Base-by-base conservation (phyloP, 306 rosid genomes). In the Begonia masoniana region DNA sequence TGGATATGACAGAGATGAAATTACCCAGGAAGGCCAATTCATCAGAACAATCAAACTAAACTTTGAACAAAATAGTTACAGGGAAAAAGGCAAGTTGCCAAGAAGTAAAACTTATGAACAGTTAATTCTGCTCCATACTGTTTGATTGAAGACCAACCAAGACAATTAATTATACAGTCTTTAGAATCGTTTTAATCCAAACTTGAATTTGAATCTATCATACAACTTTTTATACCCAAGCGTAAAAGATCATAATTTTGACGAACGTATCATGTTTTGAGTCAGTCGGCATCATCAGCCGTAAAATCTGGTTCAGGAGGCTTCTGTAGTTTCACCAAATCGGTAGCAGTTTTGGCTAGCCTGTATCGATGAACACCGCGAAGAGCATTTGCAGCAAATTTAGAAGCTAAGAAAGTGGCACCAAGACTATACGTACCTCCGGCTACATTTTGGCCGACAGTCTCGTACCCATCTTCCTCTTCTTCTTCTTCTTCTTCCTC, bases 221-320 rank as follows among this genome's bases (percentile, higher is more conserved):
- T 12, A 12, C 14, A 45, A 10, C 10, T 4, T 31, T 31, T 31
- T 31, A 31, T 31, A 31, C 39, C 9, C 39, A 7, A 4, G 49
- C 7, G 0, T 12, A 45, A 5, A 6, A 31, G 4, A 31, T 31
- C 39, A 31, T 31, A 31, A 31, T 31, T 31, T 31, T 31, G 5
- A 31, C 39, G 4, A 45, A 12, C 3, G 3, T 11, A 43, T 10
- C 12, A 2, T 13, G 49, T 11, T 11, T 45, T 12, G 49, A 45
- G 5, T 62, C 68, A 86, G 56, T 83, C 92, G 4, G 86, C 83
- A 67, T 76, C 95, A 67, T 78, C 99, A 16, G 77, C 94, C 16
- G 80, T 81, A 50, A 91, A 91, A 72, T 91, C 99, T 6, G 99
- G 99, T 68, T 91, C 99, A 0, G 99, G 96, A 56, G 99, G 99